Percentiles rank a stretch among this genome's conserved stretches.
Conservation (phyloP, 768 basidiomycete genomes). For the Leccinum rimulosum region DNA sequence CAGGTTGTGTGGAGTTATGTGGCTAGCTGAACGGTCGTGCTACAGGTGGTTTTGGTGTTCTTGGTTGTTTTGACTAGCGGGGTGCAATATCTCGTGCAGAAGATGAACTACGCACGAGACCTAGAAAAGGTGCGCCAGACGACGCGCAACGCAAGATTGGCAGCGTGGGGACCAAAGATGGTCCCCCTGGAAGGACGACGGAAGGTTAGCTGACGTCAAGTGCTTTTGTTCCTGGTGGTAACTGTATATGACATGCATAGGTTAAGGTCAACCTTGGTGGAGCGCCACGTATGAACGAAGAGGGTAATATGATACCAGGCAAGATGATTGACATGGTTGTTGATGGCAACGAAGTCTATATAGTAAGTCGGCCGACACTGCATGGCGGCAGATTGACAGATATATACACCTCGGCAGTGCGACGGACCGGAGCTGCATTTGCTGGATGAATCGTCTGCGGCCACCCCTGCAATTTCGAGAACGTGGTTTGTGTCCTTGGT, state of each 20-base stretch:
- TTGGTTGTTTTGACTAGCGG: slow-evolving; percentile 72
- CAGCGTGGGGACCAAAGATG: slow-evolving; percentile 83
- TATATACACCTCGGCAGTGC: slow-evolving; percentile 40
- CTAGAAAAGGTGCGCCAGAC: slow-evolving; percentile 63
- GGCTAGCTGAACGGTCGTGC: slow-evolving; percentile 1
- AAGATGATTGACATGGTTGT: slow-evolving; percentile 80
- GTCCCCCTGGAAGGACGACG: slow-evolving; percentile 58
- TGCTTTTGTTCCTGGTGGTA: not conserved
- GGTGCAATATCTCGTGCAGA: slow-evolving; percentile 79
- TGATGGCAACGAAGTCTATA: slow-evolving; percentile 69
- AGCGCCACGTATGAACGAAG: slow-evolving; percentile 48
- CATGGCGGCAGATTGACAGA: slow-evolving; percentile 11
- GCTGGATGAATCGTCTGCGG: slow-evolving; percentile 58
- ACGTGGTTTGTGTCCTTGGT: slow-evolving; percentile 70
- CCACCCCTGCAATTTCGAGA: slow-evolving; percentile 50
- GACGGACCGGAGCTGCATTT: slow-evolving; percentile 57
- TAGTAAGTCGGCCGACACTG: slow-evolving; percentile 49
- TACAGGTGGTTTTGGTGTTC: slow-evolving; percentile 74
- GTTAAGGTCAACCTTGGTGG: slow-evolving; percentile 72
- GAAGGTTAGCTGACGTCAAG: slow-evolving; percentile 49
- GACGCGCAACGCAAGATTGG: slow-evolving; percentile 56
- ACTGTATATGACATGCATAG: slow-evolving; percentile 35
- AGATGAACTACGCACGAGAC: slow-evolving; percentile 74
- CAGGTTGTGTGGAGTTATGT: not conserved
- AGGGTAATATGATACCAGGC: slow-evolving; percentile 47